Conservation (phyloP, 345 rosid genomes). For the Salix dunnii region DNA sequence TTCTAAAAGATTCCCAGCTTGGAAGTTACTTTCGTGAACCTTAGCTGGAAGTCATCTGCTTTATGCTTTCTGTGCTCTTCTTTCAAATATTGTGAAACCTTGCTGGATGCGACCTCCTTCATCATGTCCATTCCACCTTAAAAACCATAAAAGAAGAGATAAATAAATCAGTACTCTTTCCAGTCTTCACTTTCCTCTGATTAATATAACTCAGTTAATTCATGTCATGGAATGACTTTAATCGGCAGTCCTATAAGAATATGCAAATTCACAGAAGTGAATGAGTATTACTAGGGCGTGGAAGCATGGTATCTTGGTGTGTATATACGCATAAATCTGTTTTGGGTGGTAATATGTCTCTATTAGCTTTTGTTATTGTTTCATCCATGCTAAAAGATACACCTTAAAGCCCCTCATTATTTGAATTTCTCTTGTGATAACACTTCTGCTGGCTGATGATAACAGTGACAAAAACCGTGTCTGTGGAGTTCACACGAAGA, state of each 20-base stretch:
- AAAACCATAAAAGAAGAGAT: neutral
- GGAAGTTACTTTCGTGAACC: neutral
- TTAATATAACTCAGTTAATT: neutral
- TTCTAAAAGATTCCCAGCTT: neutral
- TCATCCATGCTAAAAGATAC: neutral
- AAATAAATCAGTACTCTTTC: neutral
- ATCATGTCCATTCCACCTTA: neutral
- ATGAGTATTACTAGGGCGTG: neutral
- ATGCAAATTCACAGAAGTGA: neutral
- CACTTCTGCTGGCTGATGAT: constrained; percentile 11
- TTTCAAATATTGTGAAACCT: neutral
- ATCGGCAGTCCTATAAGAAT: neutral
- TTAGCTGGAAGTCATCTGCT: neutral
- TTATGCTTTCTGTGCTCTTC: neutral
- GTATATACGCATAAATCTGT: too few species aligned
- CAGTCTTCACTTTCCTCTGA: neutral
- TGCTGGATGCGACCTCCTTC: neutral
- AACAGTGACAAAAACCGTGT: constrained; percentile 66
- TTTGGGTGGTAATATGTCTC: neutral
- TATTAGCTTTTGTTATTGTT: neutral
- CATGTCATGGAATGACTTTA: neutral
- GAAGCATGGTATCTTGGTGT: neutral
- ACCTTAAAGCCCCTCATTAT: neutral
- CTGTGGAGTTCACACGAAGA: constrained; percentile 68
- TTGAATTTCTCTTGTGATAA: neutral